phyloP scores from a whole-genome alignment of 2,329 filamentous ascomycete genomes.

The Periconia digitata region DNA sequence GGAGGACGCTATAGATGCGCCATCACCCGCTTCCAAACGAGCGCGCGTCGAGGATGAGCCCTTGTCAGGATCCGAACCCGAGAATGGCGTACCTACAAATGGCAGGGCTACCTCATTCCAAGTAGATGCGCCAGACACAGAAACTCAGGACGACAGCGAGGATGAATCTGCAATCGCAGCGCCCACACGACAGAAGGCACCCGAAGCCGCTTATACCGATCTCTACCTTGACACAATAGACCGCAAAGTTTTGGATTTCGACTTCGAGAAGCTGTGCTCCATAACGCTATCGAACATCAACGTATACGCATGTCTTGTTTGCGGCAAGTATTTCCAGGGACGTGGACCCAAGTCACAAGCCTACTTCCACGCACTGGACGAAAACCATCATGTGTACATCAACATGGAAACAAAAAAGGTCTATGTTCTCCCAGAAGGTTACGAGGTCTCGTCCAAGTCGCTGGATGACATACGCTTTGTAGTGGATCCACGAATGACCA shows the following conservation, averaged over 20 bases:
- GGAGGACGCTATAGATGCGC: slow-evolving; percentile 42
- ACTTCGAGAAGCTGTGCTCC: slow-evolving; percentile 98
- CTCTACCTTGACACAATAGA: slow-evolving; percentile 98
- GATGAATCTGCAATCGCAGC: slow-evolving; percentile 45
- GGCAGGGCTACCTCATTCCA: slow-evolving; percentile 33
- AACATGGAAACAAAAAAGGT: slow-evolving; percentile 94
- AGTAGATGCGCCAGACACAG: slow-evolving; percentile 25
- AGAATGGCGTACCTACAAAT: slow-evolving; percentile 28
- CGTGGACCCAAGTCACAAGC: slow-evolving; percentile 92
- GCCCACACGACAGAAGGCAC: slow-evolving; percentile 71
- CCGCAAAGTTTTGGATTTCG: slow-evolving; percentile 89
- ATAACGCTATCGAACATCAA: slow-evolving; percentile 97
- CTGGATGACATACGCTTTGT: slow-evolving; percentile 99
- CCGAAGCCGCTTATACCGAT: slow-evolving; percentile 87
- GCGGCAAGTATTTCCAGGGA: slow-evolving; percentile 97
- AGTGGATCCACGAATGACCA: slow-evolving; percentile 83
- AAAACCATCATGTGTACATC: slow-evolving; percentile 96
- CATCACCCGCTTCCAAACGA: slow-evolving; percentile 53
- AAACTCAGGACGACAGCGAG: slow-evolving; percentile 35
- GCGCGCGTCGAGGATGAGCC: slow-evolving; percentile 48
- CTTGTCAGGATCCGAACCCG: slow-evolving; percentile 31
- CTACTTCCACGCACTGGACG: slow-evolving; percentile 95
- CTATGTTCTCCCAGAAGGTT: slow-evolving; percentile 91
- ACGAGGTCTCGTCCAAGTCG: slow-evolving; percentile 92
- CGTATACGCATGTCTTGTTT: slow-evolving; percentile 95